These are phyloP conservation scores for Rosa rugosa DNA, from an alignment of 306 rosid species.

Conservation along the genomic window DNA sequence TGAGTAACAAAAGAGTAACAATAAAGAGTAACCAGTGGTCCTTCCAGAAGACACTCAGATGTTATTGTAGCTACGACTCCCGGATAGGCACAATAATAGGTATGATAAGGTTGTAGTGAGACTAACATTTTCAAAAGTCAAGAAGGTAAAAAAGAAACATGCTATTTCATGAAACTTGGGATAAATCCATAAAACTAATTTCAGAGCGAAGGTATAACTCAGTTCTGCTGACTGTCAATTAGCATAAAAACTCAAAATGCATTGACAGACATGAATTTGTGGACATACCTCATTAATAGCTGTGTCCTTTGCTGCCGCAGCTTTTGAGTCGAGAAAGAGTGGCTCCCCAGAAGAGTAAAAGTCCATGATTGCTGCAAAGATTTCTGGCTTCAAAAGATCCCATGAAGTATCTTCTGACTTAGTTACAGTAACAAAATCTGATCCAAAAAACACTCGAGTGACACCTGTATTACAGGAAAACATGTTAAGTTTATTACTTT, in stretches of 20 bases:
- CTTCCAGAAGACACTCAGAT: background rate
- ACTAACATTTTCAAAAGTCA: background rate
- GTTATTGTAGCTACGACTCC: background rate
- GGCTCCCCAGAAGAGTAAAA: conserved; percentile 90
- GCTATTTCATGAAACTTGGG: background rate
- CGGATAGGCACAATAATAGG: background rate
- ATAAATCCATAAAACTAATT: background rate
- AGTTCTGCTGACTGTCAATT: background rate
- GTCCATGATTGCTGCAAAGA: conserved; percentile 92
- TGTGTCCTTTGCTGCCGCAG: conserved; percentile 85
- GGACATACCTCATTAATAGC: conserved; percentile 70
- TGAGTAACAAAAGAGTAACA: background rate
- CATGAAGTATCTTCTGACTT: conserved; percentile 79
- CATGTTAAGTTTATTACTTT: background rate
- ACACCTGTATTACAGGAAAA: conserved; percentile 43
- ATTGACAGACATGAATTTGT: background rate
- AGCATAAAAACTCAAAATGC: background rate
- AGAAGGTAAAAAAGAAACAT: background rate
- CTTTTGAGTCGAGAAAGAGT: conserved; percentile 72
- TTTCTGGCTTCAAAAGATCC: conserved; percentile 88
- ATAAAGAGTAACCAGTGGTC: background rate
- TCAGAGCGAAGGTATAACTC: background rate
- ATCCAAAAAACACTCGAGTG: conserved; percentile 83
- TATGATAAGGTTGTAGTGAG: background rate
- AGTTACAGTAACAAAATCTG: conserved; percentile 91